Conservation (phyloP, 1,139 yeast genomes). For the Wickerhamiella pararugosa region DNA sequence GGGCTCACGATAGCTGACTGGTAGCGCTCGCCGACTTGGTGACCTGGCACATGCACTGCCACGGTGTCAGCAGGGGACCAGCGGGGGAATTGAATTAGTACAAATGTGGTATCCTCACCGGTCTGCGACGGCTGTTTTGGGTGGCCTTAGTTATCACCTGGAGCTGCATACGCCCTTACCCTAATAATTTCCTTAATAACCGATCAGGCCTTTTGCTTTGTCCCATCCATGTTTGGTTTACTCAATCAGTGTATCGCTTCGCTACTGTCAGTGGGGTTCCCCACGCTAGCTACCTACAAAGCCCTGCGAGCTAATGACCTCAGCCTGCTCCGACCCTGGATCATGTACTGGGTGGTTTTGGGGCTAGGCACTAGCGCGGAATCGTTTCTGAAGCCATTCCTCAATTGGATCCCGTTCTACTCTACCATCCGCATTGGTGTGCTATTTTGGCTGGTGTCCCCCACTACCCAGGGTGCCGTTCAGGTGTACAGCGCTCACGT, state of each 20-base stretch:
- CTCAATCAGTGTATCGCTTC: not conserved
- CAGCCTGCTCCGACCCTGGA: conserved; percentile 40
- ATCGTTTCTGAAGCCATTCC: conserved; percentile 28
- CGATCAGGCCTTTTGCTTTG: too few relatives aligned
- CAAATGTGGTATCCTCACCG: too few relatives aligned
- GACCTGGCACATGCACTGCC: too few relatives aligned
- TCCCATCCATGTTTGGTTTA: too few relatives aligned
- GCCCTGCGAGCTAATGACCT: conserved; percentile 36
- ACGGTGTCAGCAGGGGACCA: too few relatives aligned
- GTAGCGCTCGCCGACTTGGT: too few relatives aligned
- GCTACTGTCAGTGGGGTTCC: conserved; percentile 33
- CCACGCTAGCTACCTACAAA: conserved; percentile 42
- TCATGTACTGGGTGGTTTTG: conserved; percentile 45
- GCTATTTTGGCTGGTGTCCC: conserved; percentile 39
- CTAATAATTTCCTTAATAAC: too few relatives aligned
- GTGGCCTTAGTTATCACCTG: too few relatives aligned
- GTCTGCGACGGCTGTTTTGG: too few relatives aligned
- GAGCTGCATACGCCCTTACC: too few relatives aligned
- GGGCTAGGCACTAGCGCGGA: conserved; percentile 33
- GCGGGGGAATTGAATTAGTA: too few relatives aligned
- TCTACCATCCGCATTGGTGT: conserved; percentile 28
- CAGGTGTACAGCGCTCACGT: conserved; percentile 21
- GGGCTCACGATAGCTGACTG: too few relatives aligned
- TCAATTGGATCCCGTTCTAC: conserved; percentile 36
- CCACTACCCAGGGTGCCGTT: conserved; percentile 31